phyloP scores from a whole-genome alignment of 257 asterid genomes.

The Fraxinus excelsior region DNA sequence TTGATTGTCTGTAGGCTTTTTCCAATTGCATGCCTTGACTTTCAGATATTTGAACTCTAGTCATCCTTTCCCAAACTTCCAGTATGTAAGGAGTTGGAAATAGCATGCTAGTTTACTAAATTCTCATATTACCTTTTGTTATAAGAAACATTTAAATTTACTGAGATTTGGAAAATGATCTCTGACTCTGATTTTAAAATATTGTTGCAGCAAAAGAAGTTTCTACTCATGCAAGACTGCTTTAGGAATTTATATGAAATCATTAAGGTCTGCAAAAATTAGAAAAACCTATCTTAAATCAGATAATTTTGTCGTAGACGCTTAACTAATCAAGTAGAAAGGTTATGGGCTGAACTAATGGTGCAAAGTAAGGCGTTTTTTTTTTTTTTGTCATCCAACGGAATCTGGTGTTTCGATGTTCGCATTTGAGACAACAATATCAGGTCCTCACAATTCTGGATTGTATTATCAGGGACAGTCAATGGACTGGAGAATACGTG shows the following conservation, averaged over 20 bases:
- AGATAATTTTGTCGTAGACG: neutral
- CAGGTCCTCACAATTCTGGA: neutral
- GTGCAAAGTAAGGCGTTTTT: neutral
- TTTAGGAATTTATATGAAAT: slow-evolving; percentile 2
- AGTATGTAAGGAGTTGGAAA: neutral
- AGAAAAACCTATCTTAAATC: neutral
- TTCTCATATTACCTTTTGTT: neutral
- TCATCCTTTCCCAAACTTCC: neutral
- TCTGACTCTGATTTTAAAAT: neutral
- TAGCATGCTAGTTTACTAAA: neutral
- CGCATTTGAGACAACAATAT: slow-evolving; percentile 14
- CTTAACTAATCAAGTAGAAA: too few relatives aligned
- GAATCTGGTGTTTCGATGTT: neutral
- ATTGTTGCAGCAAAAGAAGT: neutral
- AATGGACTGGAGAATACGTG: slow-evolving; percentile 83
- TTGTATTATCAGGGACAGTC: slow-evolving; percentile 64
- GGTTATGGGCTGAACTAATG: neutral
- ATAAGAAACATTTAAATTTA: too few relatives aligned
- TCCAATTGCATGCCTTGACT: neutral
- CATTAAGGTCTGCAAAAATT: neutral
- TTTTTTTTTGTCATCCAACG: neutral
- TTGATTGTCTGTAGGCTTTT: neutral
- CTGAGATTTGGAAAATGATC: neutral
- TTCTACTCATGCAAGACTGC: neutral
- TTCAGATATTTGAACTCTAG: too few relatives aligned